These are phyloP conservation scores for Theobroma cacao DNA, from an alignment of 345 rosid species.

Conservation along the genomic window DNA sequence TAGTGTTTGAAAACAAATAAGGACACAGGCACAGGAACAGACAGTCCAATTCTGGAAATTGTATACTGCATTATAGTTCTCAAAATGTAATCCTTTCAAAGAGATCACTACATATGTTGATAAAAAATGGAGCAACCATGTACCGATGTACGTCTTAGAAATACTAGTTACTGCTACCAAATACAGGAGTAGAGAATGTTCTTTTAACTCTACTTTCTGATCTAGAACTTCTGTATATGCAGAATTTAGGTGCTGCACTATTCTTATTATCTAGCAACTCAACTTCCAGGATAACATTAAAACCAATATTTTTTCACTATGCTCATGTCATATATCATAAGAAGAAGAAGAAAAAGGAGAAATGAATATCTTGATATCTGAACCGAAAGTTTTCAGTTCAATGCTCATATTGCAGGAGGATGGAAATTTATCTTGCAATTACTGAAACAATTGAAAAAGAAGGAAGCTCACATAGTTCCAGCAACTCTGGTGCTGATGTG, in stretches of 20 bases:
- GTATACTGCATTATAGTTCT: not conserved
- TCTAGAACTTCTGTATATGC: not conserved
- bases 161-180: not conserved
- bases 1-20: not conserved
- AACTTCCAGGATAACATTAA: not conserved
- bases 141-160: too few species aligned
- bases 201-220: not conserved
- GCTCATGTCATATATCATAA: not conserved
- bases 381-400: not conserved
- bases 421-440: not conserved
- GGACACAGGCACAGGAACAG: not conserved
- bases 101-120: not conserved
- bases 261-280: not conserved
- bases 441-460: not conserved
- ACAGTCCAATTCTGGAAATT: not conserved
- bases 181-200: not conserved
- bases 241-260: not conserved
- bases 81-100: not conserved
- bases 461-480: conserved; percentile 54
- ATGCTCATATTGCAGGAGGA: too few species aligned
- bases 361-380: not conserved
- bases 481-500: conserved; percentile 70
- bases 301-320: not conserved
- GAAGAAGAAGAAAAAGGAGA: not conserved
- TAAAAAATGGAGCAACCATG: not conserved